Percentiles rank a stretch among this genome's conserved stretches.
phyloP scores from a whole-genome alignment of 805 yeast species.

The Suhomyces vadensis region DNA sequence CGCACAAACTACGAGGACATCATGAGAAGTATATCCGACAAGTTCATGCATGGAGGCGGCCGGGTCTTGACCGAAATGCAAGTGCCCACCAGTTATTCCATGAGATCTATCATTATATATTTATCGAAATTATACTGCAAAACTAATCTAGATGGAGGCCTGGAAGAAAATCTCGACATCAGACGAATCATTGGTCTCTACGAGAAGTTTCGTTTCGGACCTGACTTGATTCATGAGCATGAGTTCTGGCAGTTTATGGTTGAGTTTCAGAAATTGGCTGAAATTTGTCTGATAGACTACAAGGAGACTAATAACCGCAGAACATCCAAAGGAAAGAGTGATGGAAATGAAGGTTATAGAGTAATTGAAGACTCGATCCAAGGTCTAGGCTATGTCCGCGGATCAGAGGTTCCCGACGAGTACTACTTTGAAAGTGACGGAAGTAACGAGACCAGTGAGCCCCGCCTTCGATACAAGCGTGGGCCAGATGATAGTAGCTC shows the following conservation, averaged over 20 bases:
- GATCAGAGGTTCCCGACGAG: conserved; percentile 2
- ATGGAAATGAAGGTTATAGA: background rate
- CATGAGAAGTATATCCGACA: conserved; percentile 59
- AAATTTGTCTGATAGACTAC: conserved; percentile 9
- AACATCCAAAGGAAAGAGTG: background rate
- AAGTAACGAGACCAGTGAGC: background rate
- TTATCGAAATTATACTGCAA: conserved; percentile 18
- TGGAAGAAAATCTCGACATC: conserved; percentile 14
- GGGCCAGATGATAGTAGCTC: conserved; percentile 2
- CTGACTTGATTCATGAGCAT: conserved; percentile 54
- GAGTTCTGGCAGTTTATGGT: conserved; percentile 62
- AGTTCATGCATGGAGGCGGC: conserved; percentile 48
- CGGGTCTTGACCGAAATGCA: conserved; percentile 33
- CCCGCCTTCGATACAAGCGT: background rate
- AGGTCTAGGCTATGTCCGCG: background rate
- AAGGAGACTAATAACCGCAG: background rate
- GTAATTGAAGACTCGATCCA: background rate
- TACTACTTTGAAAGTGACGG: background rate
- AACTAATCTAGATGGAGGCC: background rate
- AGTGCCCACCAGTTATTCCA: conserved; percentile 29
- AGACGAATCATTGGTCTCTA: conserved; percentile 47
- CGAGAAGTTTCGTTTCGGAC: conserved; percentile 70
- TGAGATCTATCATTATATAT: conserved; percentile 43
- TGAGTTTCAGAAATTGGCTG: conserved; percentile 20
- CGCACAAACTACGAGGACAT: conserved; percentile 52